A percentile compares a stretch with the other conserved stretches of the same genome.
phyloP scores from a whole-genome alignment of 441 rosid species.

The Manihot esculenta region DNA sequence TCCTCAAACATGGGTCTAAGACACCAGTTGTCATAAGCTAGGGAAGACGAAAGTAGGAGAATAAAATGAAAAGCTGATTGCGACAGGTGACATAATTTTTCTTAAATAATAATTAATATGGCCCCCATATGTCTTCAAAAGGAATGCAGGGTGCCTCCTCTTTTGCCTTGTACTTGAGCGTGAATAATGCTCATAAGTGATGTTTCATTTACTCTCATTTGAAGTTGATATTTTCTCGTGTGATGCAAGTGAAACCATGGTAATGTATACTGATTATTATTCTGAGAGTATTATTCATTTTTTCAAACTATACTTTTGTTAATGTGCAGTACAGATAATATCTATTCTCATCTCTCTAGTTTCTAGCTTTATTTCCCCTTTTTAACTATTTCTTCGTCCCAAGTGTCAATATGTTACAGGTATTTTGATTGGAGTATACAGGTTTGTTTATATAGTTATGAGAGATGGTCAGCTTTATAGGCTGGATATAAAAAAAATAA shows the following conservation, averaged over 20 bases:
- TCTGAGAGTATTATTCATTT: too few relatives aligned
- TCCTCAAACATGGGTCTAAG: constrained; percentile 24
- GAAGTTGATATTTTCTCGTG: background rate
- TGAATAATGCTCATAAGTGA: constrained; percentile 14
- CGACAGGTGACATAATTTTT: constrained; percentile 18
- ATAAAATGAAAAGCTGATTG: constrained; percentile 24
- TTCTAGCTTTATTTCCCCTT: background rate
- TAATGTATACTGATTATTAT: background rate
- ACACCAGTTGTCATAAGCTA: constrained; percentile 20
- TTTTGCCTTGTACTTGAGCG: background rate
- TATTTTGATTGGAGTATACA: background rate
- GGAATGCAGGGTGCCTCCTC: too few relatives aligned
- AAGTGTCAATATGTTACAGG: background rate
- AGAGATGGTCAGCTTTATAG: background rate
- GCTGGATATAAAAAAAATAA: background rate
- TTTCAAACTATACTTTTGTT: too few relatives aligned
- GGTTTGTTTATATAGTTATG: background rate
- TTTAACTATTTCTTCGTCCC: background rate
- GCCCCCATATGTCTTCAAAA: constrained; percentile 19
- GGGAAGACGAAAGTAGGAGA: constrained; percentile 21
- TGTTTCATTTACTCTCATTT: constrained; percentile 7
- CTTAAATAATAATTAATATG: constrained; percentile 19
- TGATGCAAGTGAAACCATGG: background rate
- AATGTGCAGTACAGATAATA: too few relatives aligned
- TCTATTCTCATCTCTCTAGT: background rate